Base-by-base conservation (phyloP, 164 flowering plant genomes). In the Akebia trifoliata region DNA sequence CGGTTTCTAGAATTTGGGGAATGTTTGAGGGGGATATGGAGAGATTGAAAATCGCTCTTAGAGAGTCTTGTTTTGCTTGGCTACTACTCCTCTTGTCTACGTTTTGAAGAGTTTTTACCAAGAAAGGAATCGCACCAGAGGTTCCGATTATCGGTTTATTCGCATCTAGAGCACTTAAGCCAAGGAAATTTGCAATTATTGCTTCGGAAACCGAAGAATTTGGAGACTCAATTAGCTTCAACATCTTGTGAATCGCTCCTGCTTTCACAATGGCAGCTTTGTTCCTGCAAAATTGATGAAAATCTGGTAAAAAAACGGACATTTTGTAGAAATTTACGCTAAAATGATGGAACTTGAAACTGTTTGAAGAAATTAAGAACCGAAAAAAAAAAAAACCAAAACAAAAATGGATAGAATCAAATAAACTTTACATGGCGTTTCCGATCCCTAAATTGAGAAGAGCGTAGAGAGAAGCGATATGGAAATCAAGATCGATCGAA, bases 241-340 rank as follows among this genome's bases (percentile, higher is more conserved):
- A 70, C 92, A 93, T 90, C 71, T 86, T 86, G 67, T 93, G 96
- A 36, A 93, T 75, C 28, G 85, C 90, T 22, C 99, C 99, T 4
- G 95, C 94, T 70, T 86, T 83, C 2, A 90, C 96, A 69, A 93
- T 87, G 59, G 99, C 99, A 6, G 88, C 94, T 73, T 90, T 93
- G 71, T 93, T 93, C 77, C 99, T 93, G 78, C 54, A 62, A 61
- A 59, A 66, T 24, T 35, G 5, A 43, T 1, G 6, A 59, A 26
- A 48, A 9, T 11, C 2, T 21, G 34, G 18, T 1, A 31, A 32
- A 21, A 8, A 22, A 44, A 14, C 34, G 5, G 25, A 14, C 17
- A 4, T 50, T 29, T 2, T 15, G 29, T 0, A 18, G 26, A 49
- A 29, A 15, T 1, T 10, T 12, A 48, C 31, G 26, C 15, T 2